phyloP scores from a whole-genome alignment of 2,329 filamentous ascomycete species.

The Penicillium sp. region DNA sequence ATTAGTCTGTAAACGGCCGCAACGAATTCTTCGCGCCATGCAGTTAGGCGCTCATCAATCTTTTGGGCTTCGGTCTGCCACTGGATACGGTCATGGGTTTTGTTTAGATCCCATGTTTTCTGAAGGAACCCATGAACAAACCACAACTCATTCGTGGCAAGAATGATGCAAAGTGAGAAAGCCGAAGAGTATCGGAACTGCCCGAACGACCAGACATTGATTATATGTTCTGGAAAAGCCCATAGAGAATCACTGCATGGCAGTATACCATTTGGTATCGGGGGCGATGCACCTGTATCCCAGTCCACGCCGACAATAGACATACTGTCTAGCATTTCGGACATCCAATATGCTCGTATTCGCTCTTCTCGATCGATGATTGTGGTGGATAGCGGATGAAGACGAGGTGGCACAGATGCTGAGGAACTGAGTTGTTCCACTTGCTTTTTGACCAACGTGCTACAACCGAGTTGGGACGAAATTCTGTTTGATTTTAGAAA shows the following conservation, averaged over 20 bases:
- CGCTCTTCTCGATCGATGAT: conserved; percentile 40
- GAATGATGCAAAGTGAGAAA: conserved; percentile 6
- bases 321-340: conserved; percentile 40
- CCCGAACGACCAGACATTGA: conserved; percentile 4
- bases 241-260: conserved; percentile 12
- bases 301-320: conserved; percentile 38
- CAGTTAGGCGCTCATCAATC: conserved; percentile 7
- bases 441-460: conserved; percentile 26
- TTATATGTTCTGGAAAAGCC: conserved; percentile 7
- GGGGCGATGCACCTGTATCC: conserved; percentile 19
- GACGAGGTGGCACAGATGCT: conserved; percentile 17
- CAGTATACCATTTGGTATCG: conserved; percentile 4
- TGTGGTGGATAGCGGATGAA: conserved; percentile 16
- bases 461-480: not conserved
- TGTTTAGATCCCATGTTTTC: not conserved
- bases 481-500: not conserved
- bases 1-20: conserved; percentile 7
- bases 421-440: conserved; percentile 33
- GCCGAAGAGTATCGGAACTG: conserved; percentile 10
- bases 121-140: conserved; percentile 5
- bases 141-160: conserved; percentile 7
- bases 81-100: not conserved
- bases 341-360: conserved; percentile 45
- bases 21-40: conserved; percentile 10
- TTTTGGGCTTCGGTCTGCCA: conserved; percentile 10